Conservation (phyloP, 371 early-diverging fungal genomes). For the Mortierella sp. region DNA sequence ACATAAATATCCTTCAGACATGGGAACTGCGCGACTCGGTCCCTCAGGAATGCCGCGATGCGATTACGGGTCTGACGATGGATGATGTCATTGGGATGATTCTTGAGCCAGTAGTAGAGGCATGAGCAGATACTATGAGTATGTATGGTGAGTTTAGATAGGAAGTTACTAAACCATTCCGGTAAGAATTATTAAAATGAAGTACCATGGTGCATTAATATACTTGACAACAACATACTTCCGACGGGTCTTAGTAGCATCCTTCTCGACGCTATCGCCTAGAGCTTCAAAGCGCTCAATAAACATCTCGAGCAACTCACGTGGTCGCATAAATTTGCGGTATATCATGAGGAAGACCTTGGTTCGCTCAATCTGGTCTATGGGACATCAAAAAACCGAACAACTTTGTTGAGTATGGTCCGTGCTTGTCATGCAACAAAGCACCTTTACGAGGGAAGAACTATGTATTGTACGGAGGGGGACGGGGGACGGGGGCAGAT, state of each 20-base stretch:
- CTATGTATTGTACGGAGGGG: too few species aligned
- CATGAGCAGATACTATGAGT: constrained; percentile 58
- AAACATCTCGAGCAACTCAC: constrained; percentile 59
- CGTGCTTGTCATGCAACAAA: neutral
- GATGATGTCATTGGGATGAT: constrained; percentile 66
- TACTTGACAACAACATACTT: constrained; percentile 14
- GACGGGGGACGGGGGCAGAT: too few species aligned
- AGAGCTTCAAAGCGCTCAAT: constrained; percentile 58
- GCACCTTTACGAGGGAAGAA: too few species aligned
- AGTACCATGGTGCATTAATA: too few species aligned
- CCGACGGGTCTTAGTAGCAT: constrained; percentile 27
- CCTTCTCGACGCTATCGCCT: constrained; percentile 20
- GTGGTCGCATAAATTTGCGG: constrained; percentile 67
- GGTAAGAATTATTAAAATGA: too few species aligned
- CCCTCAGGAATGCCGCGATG: constrained; percentile 58
- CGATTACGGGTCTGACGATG: constrained; percentile 60
- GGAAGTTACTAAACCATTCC: too few species aligned
- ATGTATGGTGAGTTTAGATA: too few species aligned
- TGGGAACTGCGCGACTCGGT: constrained; percentile 43
- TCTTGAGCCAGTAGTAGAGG: constrained; percentile 60
- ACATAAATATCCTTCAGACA: constrained; percentile 25
- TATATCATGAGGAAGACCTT: constrained; percentile 66
- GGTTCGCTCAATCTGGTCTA: constrained; percentile 37
- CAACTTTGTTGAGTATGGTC: neutral
- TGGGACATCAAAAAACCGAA: neutral